Evolutionary conservation across 164 flowering plant species (phyloP), one percentile per base, ranked within the genome.

Genomic region (Nymphaea thermarum): DNA sequence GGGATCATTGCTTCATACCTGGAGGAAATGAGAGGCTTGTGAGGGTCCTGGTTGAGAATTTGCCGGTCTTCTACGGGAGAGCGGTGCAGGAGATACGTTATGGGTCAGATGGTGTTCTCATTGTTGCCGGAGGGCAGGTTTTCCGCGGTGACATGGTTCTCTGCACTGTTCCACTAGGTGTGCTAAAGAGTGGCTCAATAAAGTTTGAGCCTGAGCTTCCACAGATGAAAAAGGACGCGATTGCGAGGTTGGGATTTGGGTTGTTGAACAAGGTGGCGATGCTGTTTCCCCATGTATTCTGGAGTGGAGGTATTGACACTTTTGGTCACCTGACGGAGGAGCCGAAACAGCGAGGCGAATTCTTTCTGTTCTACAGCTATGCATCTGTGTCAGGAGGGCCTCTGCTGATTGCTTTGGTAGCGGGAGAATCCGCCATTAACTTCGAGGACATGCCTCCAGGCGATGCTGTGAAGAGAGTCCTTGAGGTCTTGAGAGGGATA

Each of bases 301-400:
- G 99, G 99, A 98, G 94, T 67, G 96, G 90, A n/a, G 89, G 86
- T 53, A 86, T 94, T 53, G 99, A 94, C 73, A 94, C 98, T 0
- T 94, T 94, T 74, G 99, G 99, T 62, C 96, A 88, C 76, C 79
- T 94, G 79, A 79, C 91, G 0, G 88, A 90, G 66, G 93, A 94
- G 43, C 73, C 87, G 8, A 77, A 82, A 64, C 82, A 74, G 83
- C 78, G 99, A 64, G 98, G 99, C 0, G 96, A 94, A 76, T 94
- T 90, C 81, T 94, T 94, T 77, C 70, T 94, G 75, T 92, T 94
- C 63, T 90, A 94, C 65, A 94, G 98, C 77, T 94, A 94, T 68
- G 78, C 87, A 51, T 82, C 98, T 62, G 99, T 94, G 4, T 86
- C 99, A 5, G 99, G 99, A 15, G 99, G 98, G 2, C 96, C 99